Evolutionary conservation across 2,329 filamentous ascomycete genomes (phyloP), one percentile per base, ranked within the genome.

Genomic region (Epichloe gansuensis): DNA sequence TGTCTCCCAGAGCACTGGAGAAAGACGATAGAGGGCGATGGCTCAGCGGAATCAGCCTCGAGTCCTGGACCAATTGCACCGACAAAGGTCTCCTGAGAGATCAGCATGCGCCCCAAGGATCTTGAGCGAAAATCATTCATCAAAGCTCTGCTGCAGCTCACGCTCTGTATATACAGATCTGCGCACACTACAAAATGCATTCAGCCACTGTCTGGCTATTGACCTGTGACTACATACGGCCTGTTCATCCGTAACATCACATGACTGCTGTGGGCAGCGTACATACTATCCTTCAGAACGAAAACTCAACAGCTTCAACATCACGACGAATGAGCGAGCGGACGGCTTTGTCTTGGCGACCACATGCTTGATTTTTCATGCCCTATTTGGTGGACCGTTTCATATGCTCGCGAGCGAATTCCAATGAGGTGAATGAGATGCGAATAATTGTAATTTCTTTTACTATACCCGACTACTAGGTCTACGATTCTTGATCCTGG

Each of bases 1-100:
- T 97, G 93, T 69, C 74, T 95, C 35, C 93, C 91, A 28, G 88
- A 95, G 63, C 91, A 96, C 68, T 98, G 91, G 91, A 83, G 85
- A 64, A 95, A 93, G 72, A 97, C 91, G 2, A 95, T 97, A 61
- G 91, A 97, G 58, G 89, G 90, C 54, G 91, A 96, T 62, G 78
- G 79, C 35, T 85, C 82, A 31, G 84, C 82, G 4, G 83, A 85
- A 62, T 76, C 78, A 9, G 77, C 75, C 52, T 83, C 80, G 12
- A 75, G 61, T 51, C 63, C 62, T 63, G 61, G 62, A 46, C 52
- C 35, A 5, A 34, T 35, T 11, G 51, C 46, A 37, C 48, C 55
- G 21, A 45, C 51, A 9, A 54, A 37, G 5, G 21, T 41, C 5
- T 47, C 51, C 43, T 57, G 54, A 58, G 13, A 46, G 38, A 28